phyloP scores from a whole-genome alignment of 805 yeast genomes.

The Pichia deserticola region DNA sequence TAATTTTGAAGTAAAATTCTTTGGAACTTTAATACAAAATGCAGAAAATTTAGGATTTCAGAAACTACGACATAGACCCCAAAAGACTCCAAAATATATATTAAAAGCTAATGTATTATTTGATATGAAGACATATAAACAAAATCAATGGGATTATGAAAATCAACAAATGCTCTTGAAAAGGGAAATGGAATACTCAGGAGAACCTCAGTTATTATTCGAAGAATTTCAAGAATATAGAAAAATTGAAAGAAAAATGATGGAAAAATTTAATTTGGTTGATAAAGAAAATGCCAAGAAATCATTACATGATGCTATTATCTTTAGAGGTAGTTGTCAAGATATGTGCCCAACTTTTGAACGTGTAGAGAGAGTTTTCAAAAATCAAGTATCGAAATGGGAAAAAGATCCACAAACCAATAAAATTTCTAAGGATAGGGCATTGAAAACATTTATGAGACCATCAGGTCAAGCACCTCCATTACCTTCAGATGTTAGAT shows the following conservation, averaged over 20 bases:
- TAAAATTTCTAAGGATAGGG: conserved; percentile 49
- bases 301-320: conserved; percentile 79
- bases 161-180: conserved; percentile 58
- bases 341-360: conserved; percentile 97
- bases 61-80: conserved; percentile 15
- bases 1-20: conserved; percentile 21
- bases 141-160: conserved; percentile 60
- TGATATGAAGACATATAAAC: conserved; percentile 29
- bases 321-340: conserved; percentile 77
- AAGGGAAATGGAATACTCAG: conserved; percentile 36
- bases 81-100: conserved; percentile 25
- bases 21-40: conserved; percentile 23
- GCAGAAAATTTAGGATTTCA: conserved; percentile 26
- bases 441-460: conserved; percentile 88
- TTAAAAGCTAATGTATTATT: conserved; percentile 27
- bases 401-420: conserved; percentile 63
- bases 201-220: conserved; percentile 64
- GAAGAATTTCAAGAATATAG: conserved; percentile 70
- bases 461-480: conserved; percentile 99
- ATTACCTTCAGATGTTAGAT: conserved; percentile 93
- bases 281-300: conserved; percentile 82
- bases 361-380: conserved; percentile 77
- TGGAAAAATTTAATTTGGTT: conserved; percentile 77
- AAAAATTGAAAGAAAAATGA: conserved; percentile 62
- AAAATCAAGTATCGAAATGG: conserved; percentile 73